phyloP scores from a whole-genome alignment of 2,329 filamentous ascomycete species.

The Fusarium oligoseptatum region DNA sequence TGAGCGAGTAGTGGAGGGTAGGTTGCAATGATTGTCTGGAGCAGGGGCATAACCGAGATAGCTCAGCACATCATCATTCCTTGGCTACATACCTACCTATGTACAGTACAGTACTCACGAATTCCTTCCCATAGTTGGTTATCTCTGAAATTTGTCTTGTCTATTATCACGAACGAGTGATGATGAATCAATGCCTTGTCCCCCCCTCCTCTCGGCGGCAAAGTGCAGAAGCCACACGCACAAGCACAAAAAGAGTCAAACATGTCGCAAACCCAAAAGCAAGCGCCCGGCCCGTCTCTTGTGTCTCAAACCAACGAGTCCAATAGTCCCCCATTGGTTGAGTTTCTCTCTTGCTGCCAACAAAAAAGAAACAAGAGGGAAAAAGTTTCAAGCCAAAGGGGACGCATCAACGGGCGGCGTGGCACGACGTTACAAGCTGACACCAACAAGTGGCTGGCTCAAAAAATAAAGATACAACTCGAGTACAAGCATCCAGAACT shows the following conservation, averaged over 20 bases:
- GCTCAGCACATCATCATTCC: background rate
- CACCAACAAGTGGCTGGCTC: slow-evolving; percentile 2
- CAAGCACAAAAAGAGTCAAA: background rate
- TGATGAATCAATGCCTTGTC: background rate
- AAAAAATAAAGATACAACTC: slow-evolving; percentile 9
- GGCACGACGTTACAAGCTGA: slow-evolving; percentile 27
- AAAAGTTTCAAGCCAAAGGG: background rate
- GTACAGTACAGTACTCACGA: background rate
- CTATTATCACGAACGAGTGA: background rate
- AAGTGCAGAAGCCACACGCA: slow-evolving; percentile 1
- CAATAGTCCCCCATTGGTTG: background rate
- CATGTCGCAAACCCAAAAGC: background rate
- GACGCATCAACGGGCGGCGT: slow-evolving; percentile 13
- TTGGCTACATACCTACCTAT: background rate
- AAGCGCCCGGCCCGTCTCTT: background rate
- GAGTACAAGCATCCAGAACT: slow-evolving; percentile 5
- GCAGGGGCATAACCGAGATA: background rate
- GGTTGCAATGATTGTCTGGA: background rate
- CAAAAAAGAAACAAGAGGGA: background rate
- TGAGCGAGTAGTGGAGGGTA: background rate
- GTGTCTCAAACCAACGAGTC: background rate
- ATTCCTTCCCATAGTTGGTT: background rate
- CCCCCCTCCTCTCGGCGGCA: background rate
- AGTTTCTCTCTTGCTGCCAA: background rate
- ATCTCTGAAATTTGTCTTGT: background rate